These are phyloP conservation scores for Cardamine occulta DNA, from an alignment of 345 rosid species.

Conservation along the genomic window DNA sequence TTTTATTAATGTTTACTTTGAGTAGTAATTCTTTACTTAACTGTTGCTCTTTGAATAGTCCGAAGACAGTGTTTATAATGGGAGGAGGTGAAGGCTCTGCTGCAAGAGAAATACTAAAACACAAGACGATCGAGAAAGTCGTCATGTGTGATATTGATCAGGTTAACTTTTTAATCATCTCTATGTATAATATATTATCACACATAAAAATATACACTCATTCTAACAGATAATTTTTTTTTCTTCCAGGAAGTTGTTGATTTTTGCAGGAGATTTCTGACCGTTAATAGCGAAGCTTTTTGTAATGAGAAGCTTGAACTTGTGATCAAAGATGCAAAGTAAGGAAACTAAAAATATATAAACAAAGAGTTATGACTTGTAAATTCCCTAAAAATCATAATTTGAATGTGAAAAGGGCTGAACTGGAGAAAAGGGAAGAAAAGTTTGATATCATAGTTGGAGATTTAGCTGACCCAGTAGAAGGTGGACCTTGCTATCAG, in stretches of 20 bases:
- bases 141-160: conserved; percentile 97
- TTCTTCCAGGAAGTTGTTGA: conserved; percentile 81
- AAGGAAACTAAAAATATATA: conserved; percentile 21
- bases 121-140: conserved; percentile 65
- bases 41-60: conserved; percentile 52
- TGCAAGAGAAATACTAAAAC: conserved; percentile 92
- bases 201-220: neutral
- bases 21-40: neutral
- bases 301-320: conserved; percentile 72
- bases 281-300: conserved; percentile 82
- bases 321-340: conserved; percentile 90
- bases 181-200: neutral
- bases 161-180: conserved; percentile 46
- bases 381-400: neutral
- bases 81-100: conserved; percentile 99
- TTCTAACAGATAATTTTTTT: conserved; percentile 12
- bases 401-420: conserved; percentile 59
- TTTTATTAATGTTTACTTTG: neutral
- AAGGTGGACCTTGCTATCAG: conserved; percentile 97
- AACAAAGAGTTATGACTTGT: neutral
- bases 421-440: conserved; percentile 70
- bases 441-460: conserved; percentile 91
- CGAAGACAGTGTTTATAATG: conserved; percentile 78
- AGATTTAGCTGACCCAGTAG: conserved; percentile 95
- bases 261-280: conserved; percentile 70